Conservation (phyloP, 2,329 filamentous ascomycete species). For the Monosporascus sp. region DNA sequence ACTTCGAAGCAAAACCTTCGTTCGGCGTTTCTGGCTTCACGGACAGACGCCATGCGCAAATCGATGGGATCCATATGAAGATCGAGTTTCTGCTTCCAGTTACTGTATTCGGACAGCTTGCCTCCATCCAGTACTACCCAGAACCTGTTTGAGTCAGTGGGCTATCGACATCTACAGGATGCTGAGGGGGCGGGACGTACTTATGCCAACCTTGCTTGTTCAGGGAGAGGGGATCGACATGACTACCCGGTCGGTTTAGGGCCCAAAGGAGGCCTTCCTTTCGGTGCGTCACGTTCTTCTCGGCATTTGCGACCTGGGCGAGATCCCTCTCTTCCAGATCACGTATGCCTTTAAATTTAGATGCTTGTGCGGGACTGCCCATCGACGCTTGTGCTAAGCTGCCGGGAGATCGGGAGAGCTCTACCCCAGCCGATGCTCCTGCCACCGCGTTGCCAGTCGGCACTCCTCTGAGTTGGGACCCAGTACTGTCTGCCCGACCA, state of each 20-base stretch:
- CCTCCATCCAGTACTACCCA: slow-evolving; percentile 98
- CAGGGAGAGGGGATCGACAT: slow-evolving; percentile 89
- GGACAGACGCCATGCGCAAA: slow-evolving; percentile 90
- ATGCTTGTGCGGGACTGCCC: slow-evolving; percentile 46
- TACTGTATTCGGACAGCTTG: slow-evolving; percentile 95
- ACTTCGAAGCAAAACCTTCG: slow-evolving; percentile 97
- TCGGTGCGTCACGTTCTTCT: slow-evolving; percentile 61
- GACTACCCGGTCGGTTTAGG: slow-evolving; percentile 83
- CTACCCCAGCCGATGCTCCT: slow-evolving; percentile 27
- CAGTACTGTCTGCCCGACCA: slow-evolving; percentile 67
- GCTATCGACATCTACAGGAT: neutral
- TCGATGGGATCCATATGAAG: slow-evolving; percentile 98
- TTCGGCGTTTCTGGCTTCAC: slow-evolving; percentile 91
- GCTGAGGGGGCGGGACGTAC: slow-evolving; percentile 46
- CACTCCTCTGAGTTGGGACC: slow-evolving; percentile 58
- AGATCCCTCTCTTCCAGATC: slow-evolving; percentile 82
- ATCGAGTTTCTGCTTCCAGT: slow-evolving; percentile 97
- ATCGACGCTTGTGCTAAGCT: slow-evolving; percentile 41
- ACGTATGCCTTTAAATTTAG: slow-evolving; percentile 83
- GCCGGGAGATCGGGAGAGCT: slow-evolving; percentile 54
- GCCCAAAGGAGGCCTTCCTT: slow-evolving; percentile 97
- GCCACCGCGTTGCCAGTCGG: slow-evolving; percentile 39
- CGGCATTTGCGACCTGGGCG: slow-evolving; percentile 44
- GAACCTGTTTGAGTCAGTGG: slow-evolving; percentile 54
- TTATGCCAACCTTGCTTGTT: slow-evolving; percentile 99